Evolutionary conservation across 176 grass and related monocot genomes (phyloP), one percentile per base, ranked within the genome.

Genomic region (Hordeum marinum): DNA sequence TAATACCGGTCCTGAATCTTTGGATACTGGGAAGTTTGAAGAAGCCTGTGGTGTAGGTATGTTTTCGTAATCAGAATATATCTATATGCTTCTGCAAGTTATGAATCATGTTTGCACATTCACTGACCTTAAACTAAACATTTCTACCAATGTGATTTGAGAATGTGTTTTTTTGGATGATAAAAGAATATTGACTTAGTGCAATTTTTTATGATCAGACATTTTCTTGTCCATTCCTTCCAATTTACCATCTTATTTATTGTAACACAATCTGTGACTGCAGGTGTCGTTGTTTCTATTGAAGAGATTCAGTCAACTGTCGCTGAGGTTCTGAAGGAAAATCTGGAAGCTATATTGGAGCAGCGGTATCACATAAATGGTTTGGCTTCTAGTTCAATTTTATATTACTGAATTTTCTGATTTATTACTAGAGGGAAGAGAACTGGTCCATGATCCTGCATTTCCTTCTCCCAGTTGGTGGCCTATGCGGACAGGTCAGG

Each of bases 351-450:
- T 81, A 92, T 99, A 90, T 57, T 86, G 88, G 96, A 99, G 80
- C 94, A 96, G 72, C 91, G 91, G 5, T 99, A 99, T 89, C 91
- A 82, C 86, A 94, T 99, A 75, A 99, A 99, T 89, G 91, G 96
- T 99, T 60, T 79, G 58, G 25, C 36, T 79, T 87, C 73, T 18
- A 27, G 41, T 83, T 80, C 37, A 75, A 13, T 25, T 71, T 66
- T 48, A 57, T 41, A 50, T 72, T 66, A 32, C 29, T 86, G 18
- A 26, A 31, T 79, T 63, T 84, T 61, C n/a, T 83, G 37, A 54
- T 54, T 37, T 63, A 46, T 35, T 59, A 75, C 20, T 18, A 18
- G 7, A 24, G 2, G 66, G 10, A 88, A 24, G 4, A 34, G 5
- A 88, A 63, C 69, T 86, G 74, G 79, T 84, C 39, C 70, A 70